Evolutionary conservation across 495 filamentous ascomycete species (phyloP), one percentile per base, ranked within the genome.

Genomic region (Annulohypoxylon maeteangense): DNA sequence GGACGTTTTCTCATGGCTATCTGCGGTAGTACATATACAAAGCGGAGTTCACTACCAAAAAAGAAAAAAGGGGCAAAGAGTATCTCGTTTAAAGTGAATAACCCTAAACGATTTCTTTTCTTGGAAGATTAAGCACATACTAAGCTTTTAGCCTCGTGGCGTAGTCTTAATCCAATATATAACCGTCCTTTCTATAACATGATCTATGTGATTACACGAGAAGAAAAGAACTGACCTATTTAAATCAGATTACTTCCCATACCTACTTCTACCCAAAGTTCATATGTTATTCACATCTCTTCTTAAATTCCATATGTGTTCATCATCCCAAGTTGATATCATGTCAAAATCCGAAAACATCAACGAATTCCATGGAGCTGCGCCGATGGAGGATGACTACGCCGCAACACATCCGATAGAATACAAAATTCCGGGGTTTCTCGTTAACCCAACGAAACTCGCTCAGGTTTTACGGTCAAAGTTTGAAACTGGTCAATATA

Each of bases 381-480:
- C 14, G 7, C n/a, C 5, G 6, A 18, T 20, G 20, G 14, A 16
- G 14, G 40, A 44, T 18, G 12, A 6, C 5, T 7, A 18, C 6
- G 7, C 40, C 6, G 7, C 40, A 20, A 18, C n/a, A 8, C 12
- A 4, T 54, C 18, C 27, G 14, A 29, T 2, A 4, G 51, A 60
- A 53, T 65, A 65, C 16, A 65, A 11, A 42, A 61, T 70, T 4
- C 61, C 67, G 1, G 61, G 67, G 7, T 70, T 36, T 8, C 67
- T 70, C 0, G 22, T 70, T 1, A 60, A 60, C 34, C 54, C 54
- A 20, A 27, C 47, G n/a, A 54, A 65, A 11, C 67, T 70, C 1
- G 16, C 65, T 1, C 6, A 18, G 27, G 8, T 61, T 12, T 38
- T 70, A 7, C 53, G 23, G 22, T 36, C 7, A 0, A 60, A 7